A percentile compares a stretch with the other conserved stretches of the same genome.
phyloP scores from a whole-genome alignment of 1,284 basidiomycete genomes.

The Cryptococcus sp. region DNA sequence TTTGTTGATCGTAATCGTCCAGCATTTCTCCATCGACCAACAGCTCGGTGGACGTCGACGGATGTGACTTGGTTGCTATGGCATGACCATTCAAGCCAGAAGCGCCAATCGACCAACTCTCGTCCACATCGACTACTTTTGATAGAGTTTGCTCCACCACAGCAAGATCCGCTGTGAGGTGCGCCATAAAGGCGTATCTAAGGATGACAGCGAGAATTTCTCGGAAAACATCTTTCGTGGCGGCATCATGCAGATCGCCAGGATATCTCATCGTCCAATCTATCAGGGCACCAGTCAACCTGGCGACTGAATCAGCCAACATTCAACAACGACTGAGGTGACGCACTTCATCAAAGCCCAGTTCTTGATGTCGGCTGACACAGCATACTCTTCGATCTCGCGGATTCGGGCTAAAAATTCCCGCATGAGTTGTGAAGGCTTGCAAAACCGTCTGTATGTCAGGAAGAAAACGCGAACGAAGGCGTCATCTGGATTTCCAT shows the following conservation, averaged over 20 bases:
- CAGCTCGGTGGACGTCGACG: constrained; percentile 7
- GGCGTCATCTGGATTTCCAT: constrained; percentile 29
- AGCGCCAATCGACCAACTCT: constrained; percentile 39
- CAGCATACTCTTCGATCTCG: constrained; percentile 36
- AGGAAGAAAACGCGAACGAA: constrained; percentile 49
- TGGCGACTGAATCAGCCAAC: constrained; percentile 11
- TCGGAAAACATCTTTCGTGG: constrained; percentile 31
- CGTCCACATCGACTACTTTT: constrained; percentile 37
- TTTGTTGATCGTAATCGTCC: constrained; percentile 24
- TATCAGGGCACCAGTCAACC: constrained; percentile 44
- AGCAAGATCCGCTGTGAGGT: constrained; percentile 45
- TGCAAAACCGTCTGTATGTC: constrained; percentile 49
- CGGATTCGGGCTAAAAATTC: constrained; percentile 42
- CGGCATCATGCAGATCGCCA: constrained; percentile 40
- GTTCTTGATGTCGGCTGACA: constrained; percentile 39
- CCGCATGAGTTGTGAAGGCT: constrained; percentile 41
- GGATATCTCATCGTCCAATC: constrained; percentile 49
- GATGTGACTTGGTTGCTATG: background rate
- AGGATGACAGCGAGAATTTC: constrained; percentile 37
- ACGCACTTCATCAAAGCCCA: constrained; percentile 50
- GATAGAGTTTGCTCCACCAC: constrained; percentile 30
- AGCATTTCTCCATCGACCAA: constrained; percentile 24
- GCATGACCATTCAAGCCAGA: background rate
- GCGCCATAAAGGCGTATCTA: constrained; percentile 45
- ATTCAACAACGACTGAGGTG: background rate